Evolutionary conservation across 2,329 filamentous ascomycete species (phyloP), one percentile per base, ranked within the genome.

Genomic region (Mycosphaerelloides madeirae): DNA sequence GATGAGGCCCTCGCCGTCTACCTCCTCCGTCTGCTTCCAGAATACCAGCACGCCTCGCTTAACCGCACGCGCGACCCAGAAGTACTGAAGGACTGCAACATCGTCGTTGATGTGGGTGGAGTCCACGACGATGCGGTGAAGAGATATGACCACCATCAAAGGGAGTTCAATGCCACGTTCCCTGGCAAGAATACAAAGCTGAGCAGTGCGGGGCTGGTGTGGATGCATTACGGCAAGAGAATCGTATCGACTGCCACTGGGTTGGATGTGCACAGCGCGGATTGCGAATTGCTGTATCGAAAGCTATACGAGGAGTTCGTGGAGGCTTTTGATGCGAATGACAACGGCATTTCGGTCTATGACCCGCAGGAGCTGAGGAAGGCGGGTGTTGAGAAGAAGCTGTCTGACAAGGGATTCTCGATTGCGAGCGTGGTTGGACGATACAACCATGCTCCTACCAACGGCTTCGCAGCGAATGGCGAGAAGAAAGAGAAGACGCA

Each of bases 131-230:
- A 86, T 43, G 67, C 73, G 39, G 71, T 70, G 53, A 81, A 88
- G 69, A 85, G 91, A 60, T 98, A 87, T 75, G 93, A 98, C 70
- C 93, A 98, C 73, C 93, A 98, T 77, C 93, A 98, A 76, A 88
- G 91, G 54, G 83, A 82, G 63, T 98, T 98, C 75, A 70, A 71
- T 48, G 84, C 85, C 45, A 88, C 84, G 36, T 98, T 98, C 71
- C 89, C 91, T 15, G 79, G 79, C 49, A 85, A 85, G 61, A 66
- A 70, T 42, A 98, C 93, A 53, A 96, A 94, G 76, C 84, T 98
- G 46, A 94, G 87, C 44, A 94, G 87, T 49, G 93, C 93, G 0
- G 93, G 93, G 1, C 78, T 98, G 16, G 88, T 98, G 28, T 98
- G 93, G 74, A 79, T 95, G 77, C 91, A 97, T 74, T 97, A 94